A percentile compares a stretch with the other conserved stretches of the same genome.
These are phyloP conservation scores for Chenopodium formosanum DNA, from an alignment of 148 eudicot genomes.

Conservation along the genomic window DNA sequence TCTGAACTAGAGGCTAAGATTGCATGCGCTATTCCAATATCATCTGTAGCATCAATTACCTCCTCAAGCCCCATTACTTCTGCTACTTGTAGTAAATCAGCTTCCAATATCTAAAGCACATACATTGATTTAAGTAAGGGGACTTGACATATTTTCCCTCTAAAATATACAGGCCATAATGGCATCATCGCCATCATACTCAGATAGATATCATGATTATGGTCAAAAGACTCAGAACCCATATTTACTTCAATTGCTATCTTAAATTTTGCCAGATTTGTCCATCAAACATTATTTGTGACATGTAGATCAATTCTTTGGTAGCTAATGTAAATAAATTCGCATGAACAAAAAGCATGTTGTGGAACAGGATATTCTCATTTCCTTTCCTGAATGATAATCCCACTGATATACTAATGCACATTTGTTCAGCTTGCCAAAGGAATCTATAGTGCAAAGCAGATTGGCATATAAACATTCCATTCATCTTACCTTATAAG, in stretches of 20 bases:
- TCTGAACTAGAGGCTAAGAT: conserved; percentile 73
- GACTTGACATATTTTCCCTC: not conserved
- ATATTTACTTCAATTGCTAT: not conserved
- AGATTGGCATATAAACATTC: not conserved
- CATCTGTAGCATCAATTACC: conserved; percentile 68
- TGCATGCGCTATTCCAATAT: conserved; percentile 81
- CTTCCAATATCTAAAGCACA: conserved; percentile 66
- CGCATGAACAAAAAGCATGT: not conserved
- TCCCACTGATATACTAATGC: not conserved
- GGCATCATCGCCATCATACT: not conserved
- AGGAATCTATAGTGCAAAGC: not conserved
- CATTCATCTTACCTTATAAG: conserved; percentile 60
- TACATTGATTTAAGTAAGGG: conserved; percentile 5
- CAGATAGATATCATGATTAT: no score
- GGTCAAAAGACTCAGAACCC: no score
- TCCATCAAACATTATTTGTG: not conserved
- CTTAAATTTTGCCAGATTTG: not conserved
- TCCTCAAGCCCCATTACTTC: conserved; percentile 82
- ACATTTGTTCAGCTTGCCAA: not conserved
- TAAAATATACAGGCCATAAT: not conserved
- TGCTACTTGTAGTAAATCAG: conserved; percentile 84
- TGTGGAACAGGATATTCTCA: not conserved
- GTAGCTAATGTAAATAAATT: not conserved
- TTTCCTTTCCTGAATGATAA: not conserved
- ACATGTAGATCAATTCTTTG: not conserved